Percentiles rank a stretch among this genome's conserved stretches.
Conservation (phyloP, 2,329 filamentous ascomycete species). For the Blastomyces percursus region DNA sequence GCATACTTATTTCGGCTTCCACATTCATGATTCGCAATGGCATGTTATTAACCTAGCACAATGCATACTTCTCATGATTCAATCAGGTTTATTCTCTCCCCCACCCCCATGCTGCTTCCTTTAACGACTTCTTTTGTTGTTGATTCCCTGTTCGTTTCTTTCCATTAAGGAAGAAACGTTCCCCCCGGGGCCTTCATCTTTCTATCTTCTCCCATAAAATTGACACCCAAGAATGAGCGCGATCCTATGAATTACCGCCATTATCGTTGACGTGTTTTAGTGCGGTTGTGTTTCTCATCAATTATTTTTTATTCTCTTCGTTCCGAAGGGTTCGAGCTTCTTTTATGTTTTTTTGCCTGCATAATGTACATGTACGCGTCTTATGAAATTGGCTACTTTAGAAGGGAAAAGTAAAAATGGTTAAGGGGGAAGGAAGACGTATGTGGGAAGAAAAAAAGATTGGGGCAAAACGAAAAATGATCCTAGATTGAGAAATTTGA, state of each 20-base stretch:
- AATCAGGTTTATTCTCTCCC: not conserved
- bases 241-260: not conserved
- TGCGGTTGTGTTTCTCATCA: not conserved
- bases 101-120: not conserved
- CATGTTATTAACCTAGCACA: not conserved
- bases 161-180: not conserved
- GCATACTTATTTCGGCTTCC: conserved; percentile 1
- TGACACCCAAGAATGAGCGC: not conserved
- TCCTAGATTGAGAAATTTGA: not conserved
- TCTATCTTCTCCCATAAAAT: not conserved
- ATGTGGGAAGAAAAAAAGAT: not conserved
- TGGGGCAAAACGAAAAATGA: not conserved
- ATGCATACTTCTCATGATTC: not conserved
- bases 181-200: not conserved
- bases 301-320: not conserved
- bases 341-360: not conserved
- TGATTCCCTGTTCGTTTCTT: not conserved
- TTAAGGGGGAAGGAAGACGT: not conserved
- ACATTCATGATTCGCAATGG: not conserved
- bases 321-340: not conserved
- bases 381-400: not conserved
- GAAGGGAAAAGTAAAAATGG: not conserved
- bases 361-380: conserved; percentile 3
- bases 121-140: not conserved
- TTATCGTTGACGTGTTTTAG: not conserved